A percentile compares a stretch with the other conserved stretches of the same genome.
These are phyloP conservation scores for Rhazya stricta DNA, from an alignment of 257 asterid genomes.

Conservation along the genomic window DNA sequence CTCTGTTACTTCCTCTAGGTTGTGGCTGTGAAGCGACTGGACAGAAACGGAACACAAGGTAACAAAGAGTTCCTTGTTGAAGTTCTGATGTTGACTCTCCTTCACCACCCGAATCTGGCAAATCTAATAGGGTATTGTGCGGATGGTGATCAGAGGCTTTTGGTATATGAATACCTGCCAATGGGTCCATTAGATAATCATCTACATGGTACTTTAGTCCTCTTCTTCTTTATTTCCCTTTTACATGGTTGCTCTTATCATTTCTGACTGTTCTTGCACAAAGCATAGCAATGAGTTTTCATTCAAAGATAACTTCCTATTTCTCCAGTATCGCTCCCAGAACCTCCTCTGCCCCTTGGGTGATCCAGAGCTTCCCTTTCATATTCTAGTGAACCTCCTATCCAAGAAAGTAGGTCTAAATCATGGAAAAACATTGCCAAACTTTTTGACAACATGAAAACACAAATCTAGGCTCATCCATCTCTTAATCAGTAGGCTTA, in stretches of 20 bases:
- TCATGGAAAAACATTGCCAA: background rate
- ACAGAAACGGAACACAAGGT: constrained; percentile 67
- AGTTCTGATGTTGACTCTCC: constrained; percentile 56
- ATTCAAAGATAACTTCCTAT: background rate
- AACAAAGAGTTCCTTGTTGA: constrained; percentile 69
- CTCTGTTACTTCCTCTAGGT: constrained; percentile 24
- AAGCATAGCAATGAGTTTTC: background rate
- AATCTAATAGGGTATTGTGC: constrained; percentile 83
- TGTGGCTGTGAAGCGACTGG: constrained; percentile 79
- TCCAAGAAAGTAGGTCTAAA: background rate
- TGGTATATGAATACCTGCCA: constrained; percentile 81
- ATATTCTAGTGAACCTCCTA: background rate
- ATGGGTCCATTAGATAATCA: constrained; percentile 49
- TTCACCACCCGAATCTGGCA: constrained; percentile 69
- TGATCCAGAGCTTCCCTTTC: background rate
- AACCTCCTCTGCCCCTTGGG: background rate
- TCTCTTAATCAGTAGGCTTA: background rate
- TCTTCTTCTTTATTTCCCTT: background rate
- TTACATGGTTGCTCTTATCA: background rate
- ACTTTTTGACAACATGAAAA: background rate
- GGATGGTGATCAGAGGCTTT: constrained; percentile 92
- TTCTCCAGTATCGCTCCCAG: background rate
- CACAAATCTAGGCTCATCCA: background rate
- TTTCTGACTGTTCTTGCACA: no score
- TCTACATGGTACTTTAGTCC: constrained; percentile 48